Evolutionary conservation across 2,329 filamentous ascomycete genomes (phyloP).

Genomic region (Beauveria brongniartii): DNA sequence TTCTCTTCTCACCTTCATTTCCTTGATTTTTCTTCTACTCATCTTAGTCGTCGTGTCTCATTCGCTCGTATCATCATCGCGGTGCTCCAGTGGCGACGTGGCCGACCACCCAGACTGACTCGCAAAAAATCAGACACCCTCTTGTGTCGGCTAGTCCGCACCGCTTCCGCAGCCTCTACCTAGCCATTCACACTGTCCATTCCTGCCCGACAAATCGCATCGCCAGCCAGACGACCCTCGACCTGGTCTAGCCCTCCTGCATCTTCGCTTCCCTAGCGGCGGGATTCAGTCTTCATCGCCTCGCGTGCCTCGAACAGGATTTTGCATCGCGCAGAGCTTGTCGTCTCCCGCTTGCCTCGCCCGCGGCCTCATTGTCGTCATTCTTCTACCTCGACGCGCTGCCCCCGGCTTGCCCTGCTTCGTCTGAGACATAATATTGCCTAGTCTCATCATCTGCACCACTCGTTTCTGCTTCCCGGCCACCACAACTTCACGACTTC

Average conservation of each 20-base stretch:
- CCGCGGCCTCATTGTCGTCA: not conserved
- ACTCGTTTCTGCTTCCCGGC: not conserved
- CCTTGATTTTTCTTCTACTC: not conserved
- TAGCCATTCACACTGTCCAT: not conserved
- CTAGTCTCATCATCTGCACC: slow-evolving; percentile 6
- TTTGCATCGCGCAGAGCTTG: not conserved
- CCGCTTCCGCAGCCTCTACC: not conserved
- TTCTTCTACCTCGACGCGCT: not conserved
- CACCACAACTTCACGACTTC: not conserved
- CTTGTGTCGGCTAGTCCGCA: slow-evolving; percentile 8
- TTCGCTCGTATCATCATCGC: not conserved
- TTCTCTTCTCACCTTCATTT: not conserved
- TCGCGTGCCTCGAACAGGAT: not conserved
- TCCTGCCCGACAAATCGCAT: slow-evolving; percentile 8
- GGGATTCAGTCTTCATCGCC: not conserved
- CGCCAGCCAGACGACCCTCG: not conserved
- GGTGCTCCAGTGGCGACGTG: slow-evolving; percentile 6
- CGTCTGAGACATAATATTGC: slow-evolving; percentile 8
- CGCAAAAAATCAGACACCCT: slow-evolving; percentile 8
- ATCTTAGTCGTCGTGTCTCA: slow-evolving; percentile 1
- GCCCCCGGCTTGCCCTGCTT: not conserved
- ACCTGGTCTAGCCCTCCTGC: slow-evolving; percentile 3
- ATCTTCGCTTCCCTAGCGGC: slow-evolving; percentile 7
- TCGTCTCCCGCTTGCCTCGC: not conserved
- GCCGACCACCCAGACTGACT: slow-evolving; percentile 11